Evolutionary conservation across 1,284 basidiomycete genomes (phyloP).

Genomic region (Cryptococcus sp.): DNA sequence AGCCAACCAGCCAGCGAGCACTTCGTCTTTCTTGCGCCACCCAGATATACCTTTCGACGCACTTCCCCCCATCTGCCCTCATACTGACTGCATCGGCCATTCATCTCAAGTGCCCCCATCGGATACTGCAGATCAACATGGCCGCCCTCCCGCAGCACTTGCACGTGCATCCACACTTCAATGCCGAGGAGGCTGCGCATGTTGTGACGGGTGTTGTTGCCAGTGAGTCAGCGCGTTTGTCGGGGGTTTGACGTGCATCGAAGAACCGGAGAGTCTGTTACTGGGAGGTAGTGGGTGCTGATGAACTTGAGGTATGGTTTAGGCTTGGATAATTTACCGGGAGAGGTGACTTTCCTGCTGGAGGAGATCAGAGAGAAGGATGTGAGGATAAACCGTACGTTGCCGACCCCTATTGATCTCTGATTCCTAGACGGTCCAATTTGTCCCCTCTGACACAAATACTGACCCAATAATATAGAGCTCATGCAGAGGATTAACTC

Average conservation of each 20-base stretch:
- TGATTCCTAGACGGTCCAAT: no score
- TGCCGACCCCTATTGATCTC: no score
- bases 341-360: conserved; percentile 66
- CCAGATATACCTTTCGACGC: background rate
- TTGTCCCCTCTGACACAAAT: background rate
- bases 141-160: conserved; percentile 21
- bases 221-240: conserved; percentile 53
- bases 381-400: conserved; percentile 41
- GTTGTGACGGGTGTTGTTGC: conserved; percentile 67
- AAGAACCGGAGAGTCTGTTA: no score
- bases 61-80: background rate
- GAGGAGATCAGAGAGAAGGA: conserved; percentile 62
- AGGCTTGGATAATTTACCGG: conserved; percentile 73
- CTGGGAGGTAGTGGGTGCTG: background rate
- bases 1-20: no score
- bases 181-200: conserved; percentile 64
- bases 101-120: conserved; percentile 1
- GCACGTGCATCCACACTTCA: conserved; percentile 40
- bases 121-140: background rate
- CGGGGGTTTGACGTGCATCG: no score
- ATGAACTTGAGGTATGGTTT: conserved; percentile 1
- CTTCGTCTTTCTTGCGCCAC: background rate
- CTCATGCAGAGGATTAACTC: conserved; percentile 39
- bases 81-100: background rate
- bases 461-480: conserved; percentile 18